Evolutionary conservation across 2,329 filamentous ascomycete genomes (phyloP).

Genomic region (Paramyrothecium roridum): DNA sequence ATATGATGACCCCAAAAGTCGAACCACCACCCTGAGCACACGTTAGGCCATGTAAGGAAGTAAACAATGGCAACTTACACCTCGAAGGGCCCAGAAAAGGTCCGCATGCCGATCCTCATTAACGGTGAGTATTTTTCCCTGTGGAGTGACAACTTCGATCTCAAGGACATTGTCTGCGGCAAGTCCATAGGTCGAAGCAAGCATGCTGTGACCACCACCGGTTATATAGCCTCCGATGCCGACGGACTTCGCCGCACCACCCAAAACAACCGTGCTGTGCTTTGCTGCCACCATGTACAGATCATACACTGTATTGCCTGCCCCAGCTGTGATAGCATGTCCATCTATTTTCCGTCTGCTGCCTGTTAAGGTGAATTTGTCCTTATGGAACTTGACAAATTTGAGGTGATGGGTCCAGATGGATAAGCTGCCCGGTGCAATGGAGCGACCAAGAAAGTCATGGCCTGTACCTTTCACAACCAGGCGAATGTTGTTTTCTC

Average conservation of each 20-base stretch:
- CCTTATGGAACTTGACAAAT: slow-evolving; percentile 30
- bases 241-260: slow-evolving; percentile 53
- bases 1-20: slow-evolving; percentile 59
- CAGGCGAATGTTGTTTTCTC: slow-evolving; percentile 38
- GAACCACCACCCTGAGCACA: slow-evolving; percentile 49
- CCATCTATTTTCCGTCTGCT: slow-evolving; percentile 38
- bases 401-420: slow-evolving; percentile 52
- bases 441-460: slow-evolving; percentile 41
- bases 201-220: slow-evolving; percentile 57
- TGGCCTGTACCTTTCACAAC: slow-evolving; percentile 38
- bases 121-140: slow-evolving; percentile 45
- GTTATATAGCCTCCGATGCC: slow-evolving; percentile 59
- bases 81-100: slow-evolving; percentile 62
- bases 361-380: slow-evolving; percentile 38
- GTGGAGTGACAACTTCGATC: slow-evolving; percentile 52
- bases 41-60: accelerated
- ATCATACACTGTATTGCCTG: slow-evolving; percentile 49
- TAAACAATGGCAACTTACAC: slow-evolving; percentile 34
- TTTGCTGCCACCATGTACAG: slow-evolving; percentile 42
- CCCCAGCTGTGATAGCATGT: slow-evolving; percentile 48
- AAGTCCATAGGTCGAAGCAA: slow-evolving; percentile 54
- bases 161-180: slow-evolving; percentile 60
- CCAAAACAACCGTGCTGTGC: slow-evolving; percentile 47
- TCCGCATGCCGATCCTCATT: slow-evolving; percentile 53
- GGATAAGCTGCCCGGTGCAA: slow-evolving; percentile 46